Percentiles rank a stretch among this genome's conserved stretches.
phyloP scores from a whole-genome alignment of 495 filamentous ascomycete genomes.

The Xylaria acuta region DNA sequence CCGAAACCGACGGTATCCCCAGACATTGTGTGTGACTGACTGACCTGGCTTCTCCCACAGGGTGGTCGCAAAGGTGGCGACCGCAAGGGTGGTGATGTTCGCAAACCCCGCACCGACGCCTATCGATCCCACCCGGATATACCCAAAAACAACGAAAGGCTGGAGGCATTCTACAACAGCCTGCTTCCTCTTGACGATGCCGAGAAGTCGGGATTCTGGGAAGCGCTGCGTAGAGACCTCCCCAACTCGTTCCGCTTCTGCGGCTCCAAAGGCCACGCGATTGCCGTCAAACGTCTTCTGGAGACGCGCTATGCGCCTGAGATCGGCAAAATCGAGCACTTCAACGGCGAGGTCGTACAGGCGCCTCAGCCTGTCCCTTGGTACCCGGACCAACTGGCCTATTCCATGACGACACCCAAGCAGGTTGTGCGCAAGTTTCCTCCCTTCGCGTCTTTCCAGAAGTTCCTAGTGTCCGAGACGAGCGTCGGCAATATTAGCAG shows the following conservation, averaged over 20 bases:
- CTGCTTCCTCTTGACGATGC: constrained; percentile 73
- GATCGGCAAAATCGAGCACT: constrained; percentile 74
- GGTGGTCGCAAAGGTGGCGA: constrained; percentile 40
- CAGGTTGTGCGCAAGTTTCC: constrained; percentile 87
- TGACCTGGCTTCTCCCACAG: constrained; percentile 29
- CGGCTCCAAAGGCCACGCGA: constrained; percentile 88
- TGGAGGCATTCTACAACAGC: constrained; percentile 83
- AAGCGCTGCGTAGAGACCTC: constrained; percentile 75
- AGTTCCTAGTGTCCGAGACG: constrained; percentile 97
- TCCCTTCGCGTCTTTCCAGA: constrained; percentile 94
- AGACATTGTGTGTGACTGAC: not conserved
- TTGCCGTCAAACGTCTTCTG: constrained; percentile 83
- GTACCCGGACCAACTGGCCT: constrained; percentile 94
- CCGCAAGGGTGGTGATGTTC: constrained; percentile 37
- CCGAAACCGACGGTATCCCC: not conserved
- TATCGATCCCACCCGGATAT: constrained; percentile 64
- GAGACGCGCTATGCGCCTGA: constrained; percentile 88
- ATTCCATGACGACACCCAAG: constrained; percentile 96
- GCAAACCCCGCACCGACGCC: constrained; percentile 33
- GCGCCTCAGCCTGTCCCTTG: constrained; percentile 81
- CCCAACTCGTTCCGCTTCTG: constrained; percentile 97
- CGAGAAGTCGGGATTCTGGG: constrained; percentile 83
- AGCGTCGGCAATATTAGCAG: constrained; percentile 95
- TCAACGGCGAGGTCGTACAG: constrained; percentile 80
- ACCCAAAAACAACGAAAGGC: constrained; percentile 72